Conservation (phyloP, 78 protist species). For the Dictyostelium purpureum region DNA sequence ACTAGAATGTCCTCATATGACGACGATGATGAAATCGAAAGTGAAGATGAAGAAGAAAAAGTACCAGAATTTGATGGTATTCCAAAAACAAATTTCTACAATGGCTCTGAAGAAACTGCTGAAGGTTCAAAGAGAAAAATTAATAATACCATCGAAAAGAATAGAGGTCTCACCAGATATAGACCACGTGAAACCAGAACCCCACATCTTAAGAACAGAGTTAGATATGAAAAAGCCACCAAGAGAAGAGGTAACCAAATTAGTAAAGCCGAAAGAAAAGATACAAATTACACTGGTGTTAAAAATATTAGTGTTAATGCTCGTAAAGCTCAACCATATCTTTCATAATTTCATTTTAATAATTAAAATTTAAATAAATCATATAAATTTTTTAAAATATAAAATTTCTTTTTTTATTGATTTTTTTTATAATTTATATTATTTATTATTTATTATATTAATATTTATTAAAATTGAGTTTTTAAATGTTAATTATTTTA, state of each 20-base stretch:
- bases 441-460: too few species aligned
- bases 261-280: conserved; percentile 21
- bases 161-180: conserved; percentile 60
- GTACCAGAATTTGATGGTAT: conserved; percentile 44
- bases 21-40: conserved; percentile 2
- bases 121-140: conserved; percentile 56
- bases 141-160: conserved; percentile 22
- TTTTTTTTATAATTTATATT: too few species aligned
- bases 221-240: conserved; percentile 26
- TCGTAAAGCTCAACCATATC: conserved; percentile 19
- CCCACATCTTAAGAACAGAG: conserved; percentile 41
- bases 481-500: too few species aligned
- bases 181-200: conserved; percentile 36
- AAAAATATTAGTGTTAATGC: conserved; percentile 3
- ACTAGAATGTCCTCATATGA: not conserved
- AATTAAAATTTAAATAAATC: too few species aligned
- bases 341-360: too few species aligned
- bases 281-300: conserved; percentile 36
- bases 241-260: not conserved
- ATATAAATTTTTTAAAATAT: too few species aligned
- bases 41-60: not conserved
- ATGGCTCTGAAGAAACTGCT: not conserved
- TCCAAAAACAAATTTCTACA: not conserved
- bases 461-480: too few species aligned
- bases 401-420: too few species aligned